Conservation (phyloP, 228 moss, liverwort and hornwort genomes). For the Sphagnum magellanicum region DNA sequence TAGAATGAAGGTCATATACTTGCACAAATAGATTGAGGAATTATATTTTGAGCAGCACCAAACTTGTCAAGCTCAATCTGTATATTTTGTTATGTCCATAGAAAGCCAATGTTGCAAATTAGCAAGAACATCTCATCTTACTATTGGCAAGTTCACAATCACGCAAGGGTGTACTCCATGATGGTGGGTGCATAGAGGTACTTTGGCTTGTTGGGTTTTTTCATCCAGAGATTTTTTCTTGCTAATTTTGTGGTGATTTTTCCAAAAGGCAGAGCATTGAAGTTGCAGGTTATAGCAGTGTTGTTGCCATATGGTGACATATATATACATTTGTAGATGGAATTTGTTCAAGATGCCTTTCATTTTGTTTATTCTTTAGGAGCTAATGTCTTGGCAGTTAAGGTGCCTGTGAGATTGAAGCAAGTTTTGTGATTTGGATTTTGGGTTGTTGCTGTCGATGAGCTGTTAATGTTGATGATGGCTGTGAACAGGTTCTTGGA, state of each 20-base stretch:
- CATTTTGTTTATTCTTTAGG: not conserved
- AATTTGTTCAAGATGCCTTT: not conserved
- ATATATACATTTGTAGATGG: not conserved
- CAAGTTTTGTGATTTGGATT: not conserved
- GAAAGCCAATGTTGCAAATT: too few relatives aligned
- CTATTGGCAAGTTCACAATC: conserved; percentile 6
- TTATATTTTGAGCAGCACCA: not conserved
- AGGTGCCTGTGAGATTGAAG: conserved; percentile 5
- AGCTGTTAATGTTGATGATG: conserved; percentile 41
- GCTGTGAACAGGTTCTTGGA: conserved; percentile 68
- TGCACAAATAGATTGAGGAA: not conserved
- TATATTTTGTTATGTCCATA: not conserved
- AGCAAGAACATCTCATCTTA: too few relatives aligned
- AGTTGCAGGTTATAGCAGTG: too few relatives aligned
- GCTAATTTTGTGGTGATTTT: not conserved
- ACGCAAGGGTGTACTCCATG: conserved; percentile 44
- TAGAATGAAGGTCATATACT: not conserved
- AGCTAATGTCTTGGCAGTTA: conserved; percentile 3
- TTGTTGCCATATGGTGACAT: not conserved
- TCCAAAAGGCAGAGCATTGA: too few relatives aligned
- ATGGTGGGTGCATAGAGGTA: conserved; percentile 43
- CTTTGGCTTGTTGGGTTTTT: not conserved
- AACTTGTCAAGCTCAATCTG: not conserved
- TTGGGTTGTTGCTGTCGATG: conserved; percentile 12
- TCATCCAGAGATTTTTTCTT: not conserved